Base-by-base conservation (phyloP, 2,329 filamentous ascomycete species). In the Fusarium chlamydosporum region DNA sequence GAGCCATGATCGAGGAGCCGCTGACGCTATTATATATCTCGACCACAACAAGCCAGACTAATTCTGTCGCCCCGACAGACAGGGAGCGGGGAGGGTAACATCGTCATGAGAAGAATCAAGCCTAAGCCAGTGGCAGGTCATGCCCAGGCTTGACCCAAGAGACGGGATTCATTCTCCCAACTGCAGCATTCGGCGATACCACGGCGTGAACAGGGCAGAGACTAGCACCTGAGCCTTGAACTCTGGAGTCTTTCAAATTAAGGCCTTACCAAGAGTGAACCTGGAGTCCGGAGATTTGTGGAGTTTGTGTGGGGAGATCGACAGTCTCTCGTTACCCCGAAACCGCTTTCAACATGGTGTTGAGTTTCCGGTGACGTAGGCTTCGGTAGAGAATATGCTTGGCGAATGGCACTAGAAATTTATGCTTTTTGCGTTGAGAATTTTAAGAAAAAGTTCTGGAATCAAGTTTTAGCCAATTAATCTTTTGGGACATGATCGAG, bases 281-380 rank as follows among this genome's bases (percentile, higher is more conserved):
- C 50, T 58, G 43, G 53, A 68, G 68, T 55, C 68, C 65, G 64
- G 68, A 71, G 65, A 46, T 57, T 42, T 68, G 64, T 59, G 64
- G 68, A 68, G 68, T 65, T 46, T 56, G 59, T 65, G 68, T 58
- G 68, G 68, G 56, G 68, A 71, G 68, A 68, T 71, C 67, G 59
- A 53, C 68, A 51, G 23, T 27, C 53, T 33, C 38, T 51, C 47
- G 34, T 20, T 42, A 43, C 64, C 61, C 42, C 35, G 33, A 59
- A 43, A 56, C 26, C 35, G 38, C 40, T 11, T 31, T 62, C 61
- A 43, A 54, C 50, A 4, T 67, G 57, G 37, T 53, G 57, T 56
- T 63, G 57, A 64, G 53, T 50, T 61, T 31, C 37, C 23, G 15
- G 62, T 68, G 67, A 70, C 67, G 67, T 65, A 68, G 34, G 35